These are phyloP conservation scores for Rhizopus sp. DNA, from an alignment of 371 early-diverging fungal genomes.

Conservation along the genomic window DNA sequence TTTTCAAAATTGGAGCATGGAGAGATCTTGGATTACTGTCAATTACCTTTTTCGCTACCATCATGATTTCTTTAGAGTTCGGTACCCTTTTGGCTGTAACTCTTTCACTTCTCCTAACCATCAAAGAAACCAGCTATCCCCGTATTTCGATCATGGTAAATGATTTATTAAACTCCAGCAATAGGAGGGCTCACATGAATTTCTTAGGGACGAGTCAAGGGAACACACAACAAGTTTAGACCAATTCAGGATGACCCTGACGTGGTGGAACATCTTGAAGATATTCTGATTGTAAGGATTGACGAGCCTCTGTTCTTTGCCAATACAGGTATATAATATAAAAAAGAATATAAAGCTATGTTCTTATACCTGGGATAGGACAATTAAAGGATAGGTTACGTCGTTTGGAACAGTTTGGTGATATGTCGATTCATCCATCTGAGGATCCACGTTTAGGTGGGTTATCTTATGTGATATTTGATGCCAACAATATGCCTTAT, in stretches of 20 bases:
- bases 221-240: constrained; percentile 45
- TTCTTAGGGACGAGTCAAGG: constrained; percentile 47
- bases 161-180: constrained; percentile 23
- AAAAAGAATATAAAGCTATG: neutral
- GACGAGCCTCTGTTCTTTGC: constrained; percentile 94
- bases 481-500: constrained; percentile 81
- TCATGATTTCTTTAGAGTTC: constrained; percentile 85
- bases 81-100: constrained; percentile 89
- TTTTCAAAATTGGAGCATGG: constrained; percentile 86
- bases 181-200: neutral
- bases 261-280: constrained; percentile 76
- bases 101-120: constrained; percentile 83
- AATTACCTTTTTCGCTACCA: constrained; percentile 81
- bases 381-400: constrained; percentile 91
- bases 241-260: constrained; percentile 66
- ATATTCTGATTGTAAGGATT: constrained; percentile 82
- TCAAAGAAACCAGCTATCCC: constrained; percentile 88
- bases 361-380: constrained; percentile 32
- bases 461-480: constrained; percentile 76
- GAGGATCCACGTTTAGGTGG: constrained; percentile 73
- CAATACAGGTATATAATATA: constrained; percentile 65
- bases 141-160: constrained; percentile 77
- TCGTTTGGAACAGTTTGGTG: constrained; percentile 89
- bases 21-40: constrained; percentile 77
- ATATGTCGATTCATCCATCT: constrained; percentile 87